Evolutionary conservation across 1,139 yeast genomes (phyloP), one percentile per base, ranked within the genome.

Genomic region (Pichia inconspicua): DNA sequence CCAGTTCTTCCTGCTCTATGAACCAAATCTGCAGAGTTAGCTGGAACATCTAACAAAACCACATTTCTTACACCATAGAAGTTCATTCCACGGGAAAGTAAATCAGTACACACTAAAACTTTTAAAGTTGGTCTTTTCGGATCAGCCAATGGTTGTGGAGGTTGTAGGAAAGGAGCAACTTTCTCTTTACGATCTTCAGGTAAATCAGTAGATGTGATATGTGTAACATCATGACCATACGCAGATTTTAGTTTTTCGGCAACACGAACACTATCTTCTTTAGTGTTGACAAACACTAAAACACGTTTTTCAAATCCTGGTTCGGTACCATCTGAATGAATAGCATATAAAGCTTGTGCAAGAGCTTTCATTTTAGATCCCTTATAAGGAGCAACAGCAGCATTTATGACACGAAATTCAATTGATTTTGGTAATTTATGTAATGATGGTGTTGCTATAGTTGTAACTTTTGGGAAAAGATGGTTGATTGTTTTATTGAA

Each of bases 1-100:
- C 97, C 97, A 0, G 97, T 92, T 67, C 98, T 77, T 2, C 98
- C 98, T 5, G 89, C 83, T 53, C 98, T 72, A 62, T 92, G 98
- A 22, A 92, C 80, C 50, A 92, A 72, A 65, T 90, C 98, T 31
- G 87, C 83, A 0, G 97, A 78, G 9, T 84, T 82, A 48, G 77
- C 74, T 5, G 98, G 98, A 44, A 89, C 77, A 60, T 92, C 97
- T 69, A 84, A 83, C 46, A 92, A 68, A 37, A 92, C 74, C 19
- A 92, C 88, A 58, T 89, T 89, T 56, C 89, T 77, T 40, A 92
- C 80, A 19, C 87, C 85, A 51, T 77, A 75, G 68, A 92, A 90
- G 62, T 92, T 92, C 48, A 92, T 69, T 1, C 98, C 98, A 59
- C 98, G 73, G 1, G 97, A 94, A 55, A 87, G 71, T 42, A 92